Conservation (phyloP, 2,329 filamentous ascomycete species). For the Colletotrichum spinosum region DNA sequence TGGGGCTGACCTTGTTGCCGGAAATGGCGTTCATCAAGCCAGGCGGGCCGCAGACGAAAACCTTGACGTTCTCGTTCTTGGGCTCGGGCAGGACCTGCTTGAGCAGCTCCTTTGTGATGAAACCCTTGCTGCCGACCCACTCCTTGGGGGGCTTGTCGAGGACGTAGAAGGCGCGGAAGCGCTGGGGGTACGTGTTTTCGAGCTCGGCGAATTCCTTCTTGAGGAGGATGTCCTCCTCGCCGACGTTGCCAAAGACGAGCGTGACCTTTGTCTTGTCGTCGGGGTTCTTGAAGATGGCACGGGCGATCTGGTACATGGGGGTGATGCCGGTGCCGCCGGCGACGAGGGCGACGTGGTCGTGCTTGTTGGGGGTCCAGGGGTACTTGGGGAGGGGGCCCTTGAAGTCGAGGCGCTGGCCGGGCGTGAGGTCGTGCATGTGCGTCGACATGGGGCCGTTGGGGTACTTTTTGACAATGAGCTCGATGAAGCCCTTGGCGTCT, state of each 20-base stretch:
- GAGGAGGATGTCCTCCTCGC: slow-evolving; percentile 90
- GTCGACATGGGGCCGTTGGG: slow-evolving; percentile 90
- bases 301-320: slow-evolving; percentile 95
- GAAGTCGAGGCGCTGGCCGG: slow-evolving; percentile 86
- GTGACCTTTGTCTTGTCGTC: slow-evolving; percentile 98
- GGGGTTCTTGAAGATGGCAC: slow-evolving; percentile 94
- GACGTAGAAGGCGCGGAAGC: slow-evolving; percentile 95
- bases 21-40: slow-evolving; percentile 94
- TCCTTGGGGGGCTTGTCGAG: slow-evolving; percentile 85
- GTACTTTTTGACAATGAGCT: slow-evolving; percentile 94
- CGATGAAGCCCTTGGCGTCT: slow-evolving; percentile 84
- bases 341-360: slow-evolving; percentile 86
- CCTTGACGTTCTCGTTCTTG: slow-evolving; percentile 91
- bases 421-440: slow-evolving; percentile 85
- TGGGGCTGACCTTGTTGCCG: slow-evolving; percentile 89
- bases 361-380: slow-evolving; percentile 89
- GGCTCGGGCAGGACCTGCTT: slow-evolving; percentile 96
- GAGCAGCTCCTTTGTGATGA: slow-evolving; percentile 89
- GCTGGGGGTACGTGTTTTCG: slow-evolving; percentile 94
- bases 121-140: slow-evolving; percentile 83
- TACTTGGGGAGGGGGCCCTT: slow-evolving; percentile 98
- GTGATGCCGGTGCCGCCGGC: slow-evolving; percentile 98
- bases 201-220: slow-evolving; percentile 86
- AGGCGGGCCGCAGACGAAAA: slow-evolving; percentile 96
- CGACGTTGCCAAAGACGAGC: slow-evolving; percentile 90